Conservation (phyloP, 768 basidiomycete species). For the Lactarius psammicola region DNA sequence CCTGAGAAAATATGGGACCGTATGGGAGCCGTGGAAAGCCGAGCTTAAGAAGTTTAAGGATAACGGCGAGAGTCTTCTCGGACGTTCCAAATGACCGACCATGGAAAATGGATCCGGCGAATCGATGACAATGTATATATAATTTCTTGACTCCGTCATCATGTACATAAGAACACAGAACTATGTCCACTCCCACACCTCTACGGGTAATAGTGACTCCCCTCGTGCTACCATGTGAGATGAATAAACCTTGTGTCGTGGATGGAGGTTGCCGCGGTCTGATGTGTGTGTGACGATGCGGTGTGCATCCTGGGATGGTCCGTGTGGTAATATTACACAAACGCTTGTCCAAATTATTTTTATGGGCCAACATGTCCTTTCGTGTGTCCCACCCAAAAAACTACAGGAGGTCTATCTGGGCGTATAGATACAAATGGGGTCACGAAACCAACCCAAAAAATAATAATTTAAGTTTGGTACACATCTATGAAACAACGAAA, state of each 20-base stretch:
- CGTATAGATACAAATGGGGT: too few relatives aligned
- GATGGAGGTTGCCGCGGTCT: neutral
- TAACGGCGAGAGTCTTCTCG: conserved; percentile 47
- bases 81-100: conserved; percentile 6
- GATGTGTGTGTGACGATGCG: neutral
- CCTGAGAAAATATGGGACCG: conserved; percentile 81
- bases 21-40: conserved; percentile 81
- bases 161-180: neutral
- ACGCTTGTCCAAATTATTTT: neutral
- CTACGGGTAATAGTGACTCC: neutral
- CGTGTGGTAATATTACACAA: neutral
- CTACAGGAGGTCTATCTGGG: neutral
- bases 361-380: neutral
- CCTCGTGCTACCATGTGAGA: neutral
- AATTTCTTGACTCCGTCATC: neutral
- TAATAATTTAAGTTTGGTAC: too few relatives aligned
- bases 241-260: neutral
- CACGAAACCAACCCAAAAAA: too few relatives aligned
- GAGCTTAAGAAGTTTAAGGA: conserved; percentile 78
- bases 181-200: neutral
- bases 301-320: neutral
- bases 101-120: neutral
- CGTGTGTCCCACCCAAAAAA: neutral
- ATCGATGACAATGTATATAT: conserved; percentile 1
- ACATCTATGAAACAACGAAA: too few relatives aligned